A percentile compares a stretch with the other conserved stretches of the same genome.
These are phyloP conservation scores for Diaporthe vaccinii DNA, from an alignment of 2,329 filamentous ascomycete species.

Conservation along the genomic window DNA sequence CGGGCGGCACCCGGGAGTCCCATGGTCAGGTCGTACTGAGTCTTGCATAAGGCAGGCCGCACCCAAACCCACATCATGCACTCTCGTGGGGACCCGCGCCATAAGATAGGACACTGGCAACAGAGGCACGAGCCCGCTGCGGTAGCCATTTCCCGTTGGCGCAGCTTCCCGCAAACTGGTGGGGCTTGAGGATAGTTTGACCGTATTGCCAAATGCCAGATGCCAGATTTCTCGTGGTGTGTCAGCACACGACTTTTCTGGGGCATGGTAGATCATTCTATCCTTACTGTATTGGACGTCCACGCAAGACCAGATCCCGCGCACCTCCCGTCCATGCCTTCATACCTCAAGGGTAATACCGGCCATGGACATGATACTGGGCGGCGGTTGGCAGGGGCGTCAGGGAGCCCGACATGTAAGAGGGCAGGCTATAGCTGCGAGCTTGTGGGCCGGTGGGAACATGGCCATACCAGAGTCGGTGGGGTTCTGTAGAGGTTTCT, in stretches of 20 bases:
- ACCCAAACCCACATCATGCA: neutral
- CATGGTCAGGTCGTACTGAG: neutral
- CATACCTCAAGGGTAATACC: neutral
- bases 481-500: neutral
- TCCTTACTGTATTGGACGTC: neutral
- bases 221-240: neutral
- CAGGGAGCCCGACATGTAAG: neutral
- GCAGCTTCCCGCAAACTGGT: neutral
- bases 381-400: neutral
- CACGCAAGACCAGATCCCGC: too few species aligned
- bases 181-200: too few species aligned
- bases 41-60: neutral
- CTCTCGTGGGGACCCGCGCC: neutral
- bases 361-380: neutral
- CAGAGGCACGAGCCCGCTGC: neutral
- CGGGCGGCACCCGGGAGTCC: neutral
- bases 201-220: neutral
- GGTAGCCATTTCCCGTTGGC: too few species aligned
- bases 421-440: neutral
- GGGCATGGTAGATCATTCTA: too few species aligned
- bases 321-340: too few species aligned
- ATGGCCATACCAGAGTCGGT: neutral
- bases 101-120: neutral
- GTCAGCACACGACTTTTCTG: neutral
- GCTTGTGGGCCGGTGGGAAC: rapidly evolving